Conservation (phyloP, 768 basidiomycete species). For the Rhodocollybia butyracea region DNA sequence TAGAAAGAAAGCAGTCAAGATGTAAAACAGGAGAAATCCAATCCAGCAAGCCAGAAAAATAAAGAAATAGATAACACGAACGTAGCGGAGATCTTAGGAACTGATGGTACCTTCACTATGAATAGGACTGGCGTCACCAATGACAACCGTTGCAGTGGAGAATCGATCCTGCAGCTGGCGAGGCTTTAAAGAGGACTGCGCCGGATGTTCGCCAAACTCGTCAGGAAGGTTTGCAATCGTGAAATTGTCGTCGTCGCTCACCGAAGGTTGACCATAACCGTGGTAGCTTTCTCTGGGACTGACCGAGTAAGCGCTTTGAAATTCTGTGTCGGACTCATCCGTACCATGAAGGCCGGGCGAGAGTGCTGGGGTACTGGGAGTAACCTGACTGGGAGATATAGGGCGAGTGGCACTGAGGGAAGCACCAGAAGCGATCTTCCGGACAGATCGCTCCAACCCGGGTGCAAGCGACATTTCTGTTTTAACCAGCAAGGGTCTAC, state of each 20-base stretch:
- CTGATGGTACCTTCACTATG: slow-evolving; percentile 35
- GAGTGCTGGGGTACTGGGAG: slow-evolving; percentile 33
- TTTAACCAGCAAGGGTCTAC: slow-evolving; percentile 2
- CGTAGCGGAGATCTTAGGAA: slow-evolving; percentile 10
- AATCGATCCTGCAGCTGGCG: slow-evolving; percentile 56
- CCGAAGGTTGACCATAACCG: slow-evolving; percentile 12
- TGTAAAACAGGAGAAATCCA: background rate
- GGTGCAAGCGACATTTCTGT: background rate
- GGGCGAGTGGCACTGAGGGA: slow-evolving; percentile 18
- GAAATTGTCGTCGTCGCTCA: slow-evolving; percentile 20
- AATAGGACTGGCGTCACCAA: slow-evolving; percentile 33
- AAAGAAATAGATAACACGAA: background rate
- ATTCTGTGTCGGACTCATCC: slow-evolving; percentile 82
- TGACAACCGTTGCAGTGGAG: slow-evolving; percentile 51
- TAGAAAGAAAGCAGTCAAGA: slow-evolving; percentile 1
- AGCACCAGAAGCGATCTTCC: slow-evolving; percentile 24
- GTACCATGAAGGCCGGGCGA: slow-evolving; percentile 33
- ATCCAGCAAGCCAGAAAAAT: background rate
- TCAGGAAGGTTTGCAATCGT: slow-evolving; percentile 28
- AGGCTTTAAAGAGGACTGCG: slow-evolving; percentile 29
- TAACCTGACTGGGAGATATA: slow-evolving; percentile 25
- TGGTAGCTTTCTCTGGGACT: slow-evolving; percentile 68
- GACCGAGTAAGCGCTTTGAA: slow-evolving; percentile 81
- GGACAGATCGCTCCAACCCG: slow-evolving; percentile 2
- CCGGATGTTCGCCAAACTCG: slow-evolving; percentile 24